A percentile compares a stretch with the other conserved stretches of the same genome.
Evolutionary conservation across 768 basidiomycete species (phyloP).

Genomic region (Termitomyces sp.): DNA sequence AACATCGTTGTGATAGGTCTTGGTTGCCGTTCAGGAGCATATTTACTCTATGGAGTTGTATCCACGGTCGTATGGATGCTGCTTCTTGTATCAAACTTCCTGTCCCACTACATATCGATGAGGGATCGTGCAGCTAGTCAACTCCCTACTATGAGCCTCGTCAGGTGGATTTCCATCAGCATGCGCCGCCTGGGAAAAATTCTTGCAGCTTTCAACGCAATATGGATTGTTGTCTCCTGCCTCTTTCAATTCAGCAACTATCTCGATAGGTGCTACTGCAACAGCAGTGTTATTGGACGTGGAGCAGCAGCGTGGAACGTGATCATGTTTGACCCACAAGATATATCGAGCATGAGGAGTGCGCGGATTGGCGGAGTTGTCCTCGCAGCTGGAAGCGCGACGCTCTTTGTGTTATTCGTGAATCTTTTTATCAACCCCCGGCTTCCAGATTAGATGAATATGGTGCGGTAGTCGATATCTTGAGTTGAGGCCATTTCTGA

Average conservation of each 20-base stretch:
- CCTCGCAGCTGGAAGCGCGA: slow-evolving; percentile 25
- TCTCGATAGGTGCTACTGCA: slow-evolving; percentile 36
- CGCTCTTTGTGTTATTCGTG: slow-evolving; percentile 26
- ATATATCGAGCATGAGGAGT: slow-evolving; percentile 23
- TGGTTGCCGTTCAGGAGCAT: slow-evolving; percentile 32
- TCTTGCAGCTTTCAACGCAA: slow-evolving; percentile 28
- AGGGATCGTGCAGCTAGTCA: neutral
- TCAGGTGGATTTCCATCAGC: slow-evolving; percentile 21
- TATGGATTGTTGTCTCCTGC: slow-evolving; percentile 29
- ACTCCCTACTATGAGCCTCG: slow-evolving; percentile 6
- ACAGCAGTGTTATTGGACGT: slow-evolving; percentile 30
- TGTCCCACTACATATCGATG: slow-evolving; percentile 24
- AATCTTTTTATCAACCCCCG: slow-evolving; percentile 26
- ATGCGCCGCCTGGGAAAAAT: slow-evolving; percentile 30
- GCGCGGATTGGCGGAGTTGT: slow-evolving; percentile 38
- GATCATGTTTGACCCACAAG: slow-evolving; percentile 19
- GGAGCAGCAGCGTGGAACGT: slow-evolving; percentile 29
- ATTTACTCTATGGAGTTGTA: slow-evolving; percentile 28
- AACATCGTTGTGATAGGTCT: slow-evolving; percentile 23
- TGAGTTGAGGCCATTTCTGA: too few species aligned
- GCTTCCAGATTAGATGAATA: slow-evolving; percentile 10
- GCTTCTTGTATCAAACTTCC: slow-evolving; percentile 27
- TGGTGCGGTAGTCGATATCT: too few species aligned
- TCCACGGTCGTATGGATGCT: slow-evolving; percentile 34
- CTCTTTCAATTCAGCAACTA: slow-evolving; percentile 33